Percentiles rank a stretch among this genome's conserved stretches.
These are phyloP conservation scores for Neurospora sp. DNA, from an alignment of 495 filamentous ascomycete genomes.

Conservation along the genomic window DNA sequence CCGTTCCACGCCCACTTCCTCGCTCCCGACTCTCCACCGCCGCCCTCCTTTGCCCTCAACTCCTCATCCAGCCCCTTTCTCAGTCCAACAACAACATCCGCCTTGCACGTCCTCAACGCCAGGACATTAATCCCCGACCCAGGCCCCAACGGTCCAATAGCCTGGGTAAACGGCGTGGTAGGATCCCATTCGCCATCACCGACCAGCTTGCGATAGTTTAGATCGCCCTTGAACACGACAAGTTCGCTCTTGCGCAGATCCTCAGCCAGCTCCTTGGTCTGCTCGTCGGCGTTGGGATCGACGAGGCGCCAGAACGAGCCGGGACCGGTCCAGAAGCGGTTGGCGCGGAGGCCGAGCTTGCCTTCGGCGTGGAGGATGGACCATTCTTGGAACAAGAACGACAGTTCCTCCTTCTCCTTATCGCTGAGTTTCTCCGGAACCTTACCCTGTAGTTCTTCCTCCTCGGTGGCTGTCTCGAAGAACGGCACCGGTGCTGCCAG, in stretches of 20 bases:
- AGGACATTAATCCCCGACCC: conserved; percentile 72
- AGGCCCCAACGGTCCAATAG: conserved; percentile 78
- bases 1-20: conserved; percentile 96
- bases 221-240: conserved; percentile 93
- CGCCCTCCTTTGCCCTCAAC: conserved; percentile 55
- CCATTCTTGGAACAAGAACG: conserved; percentile 76
- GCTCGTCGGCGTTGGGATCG: conserved; percentile 32
- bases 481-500: conserved; percentile 58
- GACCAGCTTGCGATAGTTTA: conserved; percentile 89
- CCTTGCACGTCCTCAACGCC: conserved; percentile 88
- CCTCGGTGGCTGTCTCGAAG: conserved; percentile 62
- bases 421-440: conserved; percentile 51
- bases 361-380: conserved; percentile 69
- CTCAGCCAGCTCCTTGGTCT: conserved; percentile 54
- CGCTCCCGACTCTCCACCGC: conserved; percentile 55
- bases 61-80: conserved; percentile 69
- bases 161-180: conserved; percentile 73
- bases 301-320: conserved; percentile 75
- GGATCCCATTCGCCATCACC: conserved; percentile 83
- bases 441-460: conserved; percentile 45
- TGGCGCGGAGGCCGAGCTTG: conserved; percentile 66
- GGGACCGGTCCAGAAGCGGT: conserved; percentile 80
- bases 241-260: conserved; percentile 79
- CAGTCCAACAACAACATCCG: conserved; percentile 90
- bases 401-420: conserved; percentile 54